Evolutionary conservation across 2,329 filamentous ascomycete species (phyloP).

Genomic region (Talaromyces pinophilus): DNA sequence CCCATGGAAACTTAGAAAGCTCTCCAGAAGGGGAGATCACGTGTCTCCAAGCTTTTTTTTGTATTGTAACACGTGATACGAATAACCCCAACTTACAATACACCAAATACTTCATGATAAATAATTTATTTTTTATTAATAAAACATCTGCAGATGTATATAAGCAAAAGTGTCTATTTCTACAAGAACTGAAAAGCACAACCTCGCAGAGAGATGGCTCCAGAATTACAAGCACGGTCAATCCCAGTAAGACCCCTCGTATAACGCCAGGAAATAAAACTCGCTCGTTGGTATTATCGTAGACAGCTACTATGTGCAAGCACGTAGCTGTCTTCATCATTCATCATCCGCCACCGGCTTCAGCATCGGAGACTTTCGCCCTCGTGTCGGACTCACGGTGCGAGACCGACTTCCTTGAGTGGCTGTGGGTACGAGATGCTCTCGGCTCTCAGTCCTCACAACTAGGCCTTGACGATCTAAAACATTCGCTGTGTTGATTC

Average conservation of each 20-base stretch:
- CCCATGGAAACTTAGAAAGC: slow-evolving; percentile 9
- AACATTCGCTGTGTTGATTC: slow-evolving; percentile 40
- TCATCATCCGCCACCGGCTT: slow-evolving; percentile 38
- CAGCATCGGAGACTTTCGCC: slow-evolving; percentile 40
- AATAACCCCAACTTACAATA: background rate
- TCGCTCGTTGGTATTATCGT: slow-evolving; percentile 1
- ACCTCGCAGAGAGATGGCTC: slow-evolving; percentile 10
- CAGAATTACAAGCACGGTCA: background rate
- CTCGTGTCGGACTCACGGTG: slow-evolving; percentile 52
- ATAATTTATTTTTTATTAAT: background rate
- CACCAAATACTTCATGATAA: background rate
- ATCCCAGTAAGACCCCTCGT: background rate
- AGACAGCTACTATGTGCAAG: slow-evolving; percentile 4
- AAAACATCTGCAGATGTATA: background rate
- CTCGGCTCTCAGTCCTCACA: slow-evolving; percentile 81
- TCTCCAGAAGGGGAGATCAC: slow-evolving; percentile 13
- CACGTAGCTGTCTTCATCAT: slow-evolving; percentile 26
- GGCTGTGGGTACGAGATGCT: slow-evolving; percentile 65
- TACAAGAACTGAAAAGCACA: slow-evolving; percentile 7
- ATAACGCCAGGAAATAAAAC: background rate
- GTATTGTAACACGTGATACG: background rate
- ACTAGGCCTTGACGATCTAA: slow-evolving; percentile 71
- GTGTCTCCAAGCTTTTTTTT: slow-evolving; percentile 7
- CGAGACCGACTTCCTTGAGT: slow-evolving; percentile 49
- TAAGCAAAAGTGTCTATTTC: background rate